Base-by-base conservation (phyloP, 371 early-diverging fungal species). In the Mucor velutinosus region DNA sequence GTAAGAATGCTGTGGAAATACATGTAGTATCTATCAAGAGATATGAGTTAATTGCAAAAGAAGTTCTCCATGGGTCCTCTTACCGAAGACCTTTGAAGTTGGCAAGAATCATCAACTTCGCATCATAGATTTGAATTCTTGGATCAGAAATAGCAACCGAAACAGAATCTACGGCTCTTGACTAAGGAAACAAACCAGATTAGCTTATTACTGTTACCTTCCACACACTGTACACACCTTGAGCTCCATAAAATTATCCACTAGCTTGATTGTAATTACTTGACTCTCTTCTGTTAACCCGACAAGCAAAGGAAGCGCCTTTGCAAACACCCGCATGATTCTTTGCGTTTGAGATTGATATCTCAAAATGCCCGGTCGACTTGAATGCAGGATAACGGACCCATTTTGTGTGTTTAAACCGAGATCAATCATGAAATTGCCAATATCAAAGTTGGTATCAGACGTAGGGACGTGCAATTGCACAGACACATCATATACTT, bases 401-500 rank as follows among this genome's bases (percentile, higher is more conserved):
- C 88, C 89, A 33, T 81, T 72, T 12, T 75, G 64, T 45, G 86
- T 78, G 30, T 79, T 76, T 41, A 95, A 74, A 27, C 89, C 82
- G 56, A 94, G 74, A 29, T 78, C 64, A 23, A 95, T 86, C 95
- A 96, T 96, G 72, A 94, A 95, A 80, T 93, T 94, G 15, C 66
- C 95, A 58, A 94, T 76, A 19, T 84, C 82, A 57, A 90, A 86
- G 74, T 97, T 97, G 53, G 77, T 73, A 29, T 90, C 88, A 1
- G 96, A 94, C 29, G 89, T 89, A 12, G 97, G 96, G n/a, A 94
- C 93, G 62, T 84, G 75, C 32, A 97, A 80, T 30, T 87, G 85
- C 60, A 97, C 75, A 2, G 85, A 86, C 10, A 96, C 63, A 55
- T 68, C 73, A 60, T 74, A 74, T 0, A 47, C 49, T 57, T 74